A percentile compares a stretch with the other conserved stretches of the same genome.
These are phyloP conservation scores for Chernovozyma aurita DNA, from an alignment of 1,139 yeast genomes.

Conservation along the genomic window DNA sequence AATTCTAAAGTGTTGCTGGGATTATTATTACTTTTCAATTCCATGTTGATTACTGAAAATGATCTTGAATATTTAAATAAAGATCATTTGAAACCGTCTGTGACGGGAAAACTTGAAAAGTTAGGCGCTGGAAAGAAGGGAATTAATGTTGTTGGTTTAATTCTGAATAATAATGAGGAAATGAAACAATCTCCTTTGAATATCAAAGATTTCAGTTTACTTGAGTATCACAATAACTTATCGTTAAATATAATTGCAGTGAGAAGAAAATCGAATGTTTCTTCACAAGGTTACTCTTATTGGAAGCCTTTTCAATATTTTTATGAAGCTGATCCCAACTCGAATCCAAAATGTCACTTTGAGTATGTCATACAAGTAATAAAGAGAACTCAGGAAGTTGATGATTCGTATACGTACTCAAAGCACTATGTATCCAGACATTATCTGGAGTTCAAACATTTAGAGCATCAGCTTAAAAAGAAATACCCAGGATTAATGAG, in stretches of 20 bases:
- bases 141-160: conserved; percentile 2
- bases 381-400: conserved; percentile 14
- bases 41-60: conserved; percentile 63
- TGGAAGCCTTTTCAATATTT: conserved; percentile 23
- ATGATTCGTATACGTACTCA: neutral
- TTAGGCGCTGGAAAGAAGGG: conserved; percentile 13
- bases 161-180: neutral
- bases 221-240: conserved; percentile 52
- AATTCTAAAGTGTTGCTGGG: conserved; percentile 58
- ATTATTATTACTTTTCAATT: conserved; percentile 64
- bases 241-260: conserved; percentile 68
- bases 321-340: neutral
- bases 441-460: conserved; percentile 59
- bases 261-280: conserved; percentile 18
- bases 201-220: conserved; percentile 30
- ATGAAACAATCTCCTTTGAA: conserved; percentile 14
- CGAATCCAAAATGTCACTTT: conserved; percentile 24
- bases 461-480: conserved; percentile 48
- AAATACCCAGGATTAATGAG: conserved; percentile 68
- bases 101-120: conserved; percentile 48
- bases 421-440: conserved; percentile 53
- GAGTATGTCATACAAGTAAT: conserved; percentile 42
- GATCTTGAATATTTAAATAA: conserved; percentile 49
- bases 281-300: conserved; percentile 6
- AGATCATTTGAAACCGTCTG: conserved; percentile 48